Percentiles rank a stretch among this genome's conserved stretches.
Evolutionary conservation across 768 basidiomycete species (phyloP).

Genomic region (Trametes elegans): DNA sequence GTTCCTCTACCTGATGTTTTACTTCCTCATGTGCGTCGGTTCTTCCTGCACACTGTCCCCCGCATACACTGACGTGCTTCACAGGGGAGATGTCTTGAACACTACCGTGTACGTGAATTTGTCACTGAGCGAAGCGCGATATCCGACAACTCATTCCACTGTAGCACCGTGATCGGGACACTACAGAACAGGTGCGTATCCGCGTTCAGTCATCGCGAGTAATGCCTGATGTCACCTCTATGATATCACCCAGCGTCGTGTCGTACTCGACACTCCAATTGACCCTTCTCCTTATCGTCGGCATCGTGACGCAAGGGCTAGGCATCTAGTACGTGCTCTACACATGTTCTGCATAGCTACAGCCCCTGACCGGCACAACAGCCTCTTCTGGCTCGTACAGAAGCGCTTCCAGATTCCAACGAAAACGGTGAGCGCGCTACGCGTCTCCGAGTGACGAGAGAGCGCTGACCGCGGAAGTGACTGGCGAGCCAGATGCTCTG

Average conservation of each 20-base stretch:
- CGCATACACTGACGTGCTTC: background rate
- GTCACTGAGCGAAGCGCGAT: no score
- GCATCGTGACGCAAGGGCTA: slow-evolving; percentile 59
- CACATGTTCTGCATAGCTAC: background rate
- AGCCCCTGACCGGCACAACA: slow-evolving; percentile 23
- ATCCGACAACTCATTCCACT: slow-evolving; percentile 24
- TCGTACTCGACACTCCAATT: slow-evolving; percentile 71
- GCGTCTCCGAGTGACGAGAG: no score
- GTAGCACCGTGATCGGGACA: slow-evolving; percentile 70
- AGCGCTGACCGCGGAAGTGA: no score
- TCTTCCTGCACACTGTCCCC: background rate
- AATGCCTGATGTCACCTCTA: background rate
- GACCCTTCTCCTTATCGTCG: slow-evolving; percentile 64
- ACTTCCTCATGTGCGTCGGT: slow-evolving; percentile 64
- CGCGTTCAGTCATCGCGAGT: background rate
- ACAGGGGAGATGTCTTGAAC: slow-evolving; percentile 72
- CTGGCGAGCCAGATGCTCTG: slow-evolving; percentile 53
- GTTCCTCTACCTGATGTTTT: slow-evolving; percentile 71
- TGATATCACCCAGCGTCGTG: slow-evolving; percentile 47
- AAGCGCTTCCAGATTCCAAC: slow-evolving; percentile 62
- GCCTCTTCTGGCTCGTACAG: slow-evolving; percentile 68
- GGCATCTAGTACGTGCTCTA: slow-evolving; percentile 58
- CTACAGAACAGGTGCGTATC: slow-evolving; percentile 60
- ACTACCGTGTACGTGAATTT: slow-evolving; percentile 57
- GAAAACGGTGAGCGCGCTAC: slow-evolving; percentile 45